Base-by-base conservation (phyloP, 163 green algal species). In the Scenedesmus sp. region DNA sequence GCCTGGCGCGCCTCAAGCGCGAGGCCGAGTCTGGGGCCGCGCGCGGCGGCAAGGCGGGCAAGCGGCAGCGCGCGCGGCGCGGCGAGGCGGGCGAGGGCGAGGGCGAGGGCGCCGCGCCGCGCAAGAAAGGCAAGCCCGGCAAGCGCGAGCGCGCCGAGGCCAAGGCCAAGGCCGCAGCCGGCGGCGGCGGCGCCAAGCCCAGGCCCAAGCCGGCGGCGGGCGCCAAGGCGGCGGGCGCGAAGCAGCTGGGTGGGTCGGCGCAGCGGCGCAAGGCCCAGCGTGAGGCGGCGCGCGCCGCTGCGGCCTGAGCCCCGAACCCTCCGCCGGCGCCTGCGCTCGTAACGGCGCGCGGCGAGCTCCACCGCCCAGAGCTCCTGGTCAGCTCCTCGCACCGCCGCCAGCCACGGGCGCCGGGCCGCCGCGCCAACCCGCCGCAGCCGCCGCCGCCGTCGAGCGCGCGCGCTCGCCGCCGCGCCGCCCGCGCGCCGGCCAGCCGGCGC, bases 111-210 rank as follows among this genome's bases (percentile, higher is more conserved):
- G 36, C 63, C 47, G 15, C 66, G 74, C 33, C 53, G 34, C 24
- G 31, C 3, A 64, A 81, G 62, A 47, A 42, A n/a, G 22, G 62
- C 54, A 76, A 63, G 57, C 56, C 20, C 13, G 75, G 74, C 9
- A 76, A 70, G 60, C 75, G 75, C 20, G 10, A 82, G 56, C 34
- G 75, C 24, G 75, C 64, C 20, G 62, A 63, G 36, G 24, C n/a
- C 24, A 64, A 75, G 36, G 63, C 44, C 10, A 70, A 69, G 26
- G 70, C 70, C 28, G 57, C 22, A 56, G 36, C 57, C 44, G 57
- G 34, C 82, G 17, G 75, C 70, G 39, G 71, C 33, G 31, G 58
- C 57, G 58, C 53, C 88, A 26, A 86, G 60, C 13, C 42, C n/a
- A 20, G 39, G 39, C 57, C 34, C 29, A 57, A 34, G 36, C n/a